phyloP scores from a whole-genome alignment of 768 basidiomycete species.

The Termitomyces sp. region DNA sequence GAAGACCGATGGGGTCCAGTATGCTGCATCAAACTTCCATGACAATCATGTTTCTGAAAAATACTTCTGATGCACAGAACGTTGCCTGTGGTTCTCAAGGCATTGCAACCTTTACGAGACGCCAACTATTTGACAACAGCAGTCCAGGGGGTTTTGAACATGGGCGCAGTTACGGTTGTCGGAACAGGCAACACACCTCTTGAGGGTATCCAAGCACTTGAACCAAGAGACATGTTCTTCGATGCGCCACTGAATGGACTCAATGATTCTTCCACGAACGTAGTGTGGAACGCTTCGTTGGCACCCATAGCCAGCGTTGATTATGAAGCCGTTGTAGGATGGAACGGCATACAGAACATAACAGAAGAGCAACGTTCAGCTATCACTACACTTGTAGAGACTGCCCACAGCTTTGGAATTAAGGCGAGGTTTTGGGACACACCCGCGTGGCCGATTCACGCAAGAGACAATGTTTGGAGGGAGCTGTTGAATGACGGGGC shows the following conservation, averaged over 20 bases:
- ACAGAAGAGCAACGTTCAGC: slow-evolving; percentile 30
- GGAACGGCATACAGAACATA: slow-evolving; percentile 40
- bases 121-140: slow-evolving; percentile 42
- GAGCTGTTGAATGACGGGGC: slow-evolving; percentile 35
- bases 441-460: slow-evolving; percentile 41
- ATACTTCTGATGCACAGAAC: slow-evolving; percentile 19
- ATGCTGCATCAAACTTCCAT: slow-evolving; percentile 16
- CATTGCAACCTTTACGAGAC: slow-evolving; percentile 38
- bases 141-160: slow-evolving; percentile 30
- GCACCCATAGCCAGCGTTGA: slow-evolving; percentile 48
- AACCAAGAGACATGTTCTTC: slow-evolving; percentile 45
- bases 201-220: slow-evolving; percentile 34
- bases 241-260: slow-evolving; percentile 44
- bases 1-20: slow-evolving; percentile 46
- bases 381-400: slow-evolving; percentile 32
- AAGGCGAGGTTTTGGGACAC: slow-evolving; percentile 49
- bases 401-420: slow-evolving; percentile 39
- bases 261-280: slow-evolving; percentile 22
- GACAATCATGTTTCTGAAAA: background rate
- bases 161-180: slow-evolving; percentile 34
- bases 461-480: slow-evolving; percentile 38
- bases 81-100: slow-evolving; percentile 36
- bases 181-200: slow-evolving; percentile 51
- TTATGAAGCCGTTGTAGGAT: slow-evolving; percentile 37
- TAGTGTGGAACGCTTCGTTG: slow-evolving; percentile 33